phyloP scores from a whole-genome alignment of 495 filamentous ascomycete genomes.

The Chaetomidium leptoderma region DNA sequence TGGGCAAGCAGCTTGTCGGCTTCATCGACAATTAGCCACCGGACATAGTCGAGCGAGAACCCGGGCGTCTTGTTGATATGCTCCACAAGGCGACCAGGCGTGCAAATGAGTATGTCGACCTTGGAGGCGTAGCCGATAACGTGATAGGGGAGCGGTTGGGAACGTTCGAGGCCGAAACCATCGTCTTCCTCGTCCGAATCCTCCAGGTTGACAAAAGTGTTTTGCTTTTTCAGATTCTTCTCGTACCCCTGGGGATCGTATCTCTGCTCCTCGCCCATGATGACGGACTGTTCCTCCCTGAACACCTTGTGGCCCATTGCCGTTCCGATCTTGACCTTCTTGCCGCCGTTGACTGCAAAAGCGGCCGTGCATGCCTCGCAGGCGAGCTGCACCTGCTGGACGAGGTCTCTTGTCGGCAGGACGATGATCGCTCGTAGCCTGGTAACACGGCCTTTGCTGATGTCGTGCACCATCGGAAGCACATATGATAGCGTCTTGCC shows the following conservation, averaged over 20 bases:
- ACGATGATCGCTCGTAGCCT: slow-evolving; percentile 73
- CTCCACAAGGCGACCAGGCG: slow-evolving; percentile 87
- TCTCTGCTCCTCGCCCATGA: slow-evolving; percentile 59
- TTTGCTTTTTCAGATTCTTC: slow-evolving; percentile 24
- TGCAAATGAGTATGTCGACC: slow-evolving; percentile 86
- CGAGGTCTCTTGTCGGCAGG: slow-evolving; percentile 84
- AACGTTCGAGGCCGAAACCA: neutral
- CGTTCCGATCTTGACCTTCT: slow-evolving; percentile 67
- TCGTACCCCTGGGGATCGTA: slow-evolving; percentile 36
- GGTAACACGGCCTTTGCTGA: slow-evolving; percentile 56
- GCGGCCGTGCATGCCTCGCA: slow-evolving; percentile 60
- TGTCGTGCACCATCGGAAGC: slow-evolving; percentile 73
- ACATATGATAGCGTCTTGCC: slow-evolving; percentile 91
- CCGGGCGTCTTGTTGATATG: slow-evolving; percentile 79
- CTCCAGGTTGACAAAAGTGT: slow-evolving; percentile 18
- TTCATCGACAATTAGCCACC: slow-evolving; percentile 91
- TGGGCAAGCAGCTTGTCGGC: slow-evolving; percentile 88
- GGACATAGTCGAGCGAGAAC: slow-evolving; percentile 67
- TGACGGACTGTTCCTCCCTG: slow-evolving; percentile 63
- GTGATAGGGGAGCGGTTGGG: slow-evolving; percentile 53
- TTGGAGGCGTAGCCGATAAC: slow-evolving; percentile 60
- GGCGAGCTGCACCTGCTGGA: slow-evolving; percentile 71
- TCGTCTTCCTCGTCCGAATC: slow-evolving; percentile 25
- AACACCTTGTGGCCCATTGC: slow-evolving; percentile 76
- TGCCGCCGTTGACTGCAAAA: slow-evolving; percentile 47